Base-by-base conservation (phyloP, 2,329 filamentous ascomycete species). In the Cercospora canescens region DNA sequence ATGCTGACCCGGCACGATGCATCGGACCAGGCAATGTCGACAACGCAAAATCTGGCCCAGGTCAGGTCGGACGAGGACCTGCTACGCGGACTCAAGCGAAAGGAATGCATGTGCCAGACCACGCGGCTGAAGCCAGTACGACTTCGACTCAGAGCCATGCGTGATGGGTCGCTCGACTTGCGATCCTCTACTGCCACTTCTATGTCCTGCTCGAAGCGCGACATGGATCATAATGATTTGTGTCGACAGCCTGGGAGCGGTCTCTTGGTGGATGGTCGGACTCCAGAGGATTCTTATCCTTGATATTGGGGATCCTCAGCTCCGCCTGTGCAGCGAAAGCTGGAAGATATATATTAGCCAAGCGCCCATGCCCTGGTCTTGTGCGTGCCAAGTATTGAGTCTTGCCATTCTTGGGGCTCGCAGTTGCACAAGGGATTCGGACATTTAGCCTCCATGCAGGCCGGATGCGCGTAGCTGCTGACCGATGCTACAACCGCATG, bases 371-470 rank as follows among this genome's bases (percentile, higher is more conserved):
- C 37, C 57, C 37, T 60, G 57, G 26, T 41, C 16, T 26, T 45
- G 37, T 60, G 57, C 57, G 48, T 60, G 57, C 37, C 57, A 41
- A 60, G 37, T 45, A 45, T 60, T 60, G 57, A 37, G 21, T 58
- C 55, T 21, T 56, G 34, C 54, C 54, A 35, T 34, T 56, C 54
- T 56, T 18, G 26, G 54, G 18, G 54, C 54, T 14, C 21, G 45
- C 45, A 52, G 45, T 52, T 26, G 45, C 45, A 52, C 45, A 52
- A 21, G 45, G 45, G 16, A 52, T 6, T 30, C 45, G 45, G 45
- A 30, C 45, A 50, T 52, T 16, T 28, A 16, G 14, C 45, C 24
- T 52, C 45, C n/a, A 28, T 52, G 45, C 45, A 52, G n/a, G 45
- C 45, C 24, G 24, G 8, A 28, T 52, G 45, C 8, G 39, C 21